phyloP scores from a whole-genome alignment of 2,329 filamentous ascomycete species.

The Colletotrichum sp. region DNA sequence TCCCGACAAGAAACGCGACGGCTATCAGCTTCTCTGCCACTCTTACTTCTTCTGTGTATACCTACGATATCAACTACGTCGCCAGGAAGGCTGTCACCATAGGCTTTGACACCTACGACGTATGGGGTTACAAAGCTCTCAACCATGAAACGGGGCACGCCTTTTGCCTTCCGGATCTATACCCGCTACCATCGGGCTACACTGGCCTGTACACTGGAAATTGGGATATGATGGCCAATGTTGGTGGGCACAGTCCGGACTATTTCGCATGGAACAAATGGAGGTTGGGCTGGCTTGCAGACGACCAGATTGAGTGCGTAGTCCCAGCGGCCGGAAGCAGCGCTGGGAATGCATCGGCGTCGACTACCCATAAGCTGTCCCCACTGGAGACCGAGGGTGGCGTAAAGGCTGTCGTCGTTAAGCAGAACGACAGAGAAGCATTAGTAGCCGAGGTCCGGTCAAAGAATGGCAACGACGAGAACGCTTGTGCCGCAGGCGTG shows the following conservation, averaged over 20 bases:
- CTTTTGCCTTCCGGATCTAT: conserved; percentile 42
- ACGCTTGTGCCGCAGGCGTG: conserved; percentile 35
- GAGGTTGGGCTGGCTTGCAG: conserved; percentile 40
- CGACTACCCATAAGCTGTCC: conserved; percentile 30
- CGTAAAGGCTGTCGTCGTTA: conserved; percentile 32
- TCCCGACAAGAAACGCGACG: conserved; percentile 29
- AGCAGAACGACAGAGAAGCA: conserved; percentile 24
- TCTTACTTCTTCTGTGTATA: conserved; percentile 26
- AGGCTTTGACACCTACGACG: conserved; percentile 33
- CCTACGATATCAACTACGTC: conserved; percentile 26
- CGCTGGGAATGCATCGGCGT: background rate
- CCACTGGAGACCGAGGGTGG: conserved; percentile 26
- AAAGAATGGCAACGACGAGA: conserved; percentile 26
- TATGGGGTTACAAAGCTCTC: conserved; percentile 37
- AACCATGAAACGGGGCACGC: conserved; percentile 44
- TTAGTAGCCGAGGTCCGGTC: conserved; percentile 38
- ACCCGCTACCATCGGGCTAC: conserved; percentile 31
- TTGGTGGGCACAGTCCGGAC: conserved; percentile 36
- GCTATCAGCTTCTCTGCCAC: conserved; percentile 32
- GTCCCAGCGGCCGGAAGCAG: conserved; percentile 1
- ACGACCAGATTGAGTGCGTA: conserved; percentile 37
- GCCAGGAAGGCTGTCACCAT: conserved; percentile 37
- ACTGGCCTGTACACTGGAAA: conserved; percentile 37
- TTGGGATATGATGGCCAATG: conserved; percentile 41
- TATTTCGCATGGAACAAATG: conserved; percentile 45